phyloP scores from a whole-genome alignment of 441 rosid species.

The Erysimum pusillum region DNA sequence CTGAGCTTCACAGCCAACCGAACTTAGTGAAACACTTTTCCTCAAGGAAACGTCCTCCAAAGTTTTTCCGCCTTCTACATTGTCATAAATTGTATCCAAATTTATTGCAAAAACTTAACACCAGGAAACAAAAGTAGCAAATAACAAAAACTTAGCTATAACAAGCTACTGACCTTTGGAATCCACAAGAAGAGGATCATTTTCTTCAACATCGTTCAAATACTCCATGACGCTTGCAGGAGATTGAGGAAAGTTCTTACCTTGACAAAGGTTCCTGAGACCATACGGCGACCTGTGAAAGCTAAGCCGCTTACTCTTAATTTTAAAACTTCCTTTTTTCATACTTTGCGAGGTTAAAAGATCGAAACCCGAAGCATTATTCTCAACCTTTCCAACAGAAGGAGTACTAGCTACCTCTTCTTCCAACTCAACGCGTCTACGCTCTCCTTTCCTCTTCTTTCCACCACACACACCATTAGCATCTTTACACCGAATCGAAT shows the following conservation, averaged over 20 bases:
- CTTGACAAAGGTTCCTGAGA: slow-evolving; percentile 51
- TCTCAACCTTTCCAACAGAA: not conserved
- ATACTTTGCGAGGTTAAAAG: slow-evolving; percentile 39
- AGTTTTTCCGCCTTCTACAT: slow-evolving; percentile 51
- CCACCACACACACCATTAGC: slow-evolving; percentile 7
- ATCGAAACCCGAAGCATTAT: slow-evolving; percentile 42
- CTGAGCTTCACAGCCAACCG: slow-evolving; percentile 47
- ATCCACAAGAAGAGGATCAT: slow-evolving; percentile 33
- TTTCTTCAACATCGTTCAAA: slow-evolving; percentile 48
- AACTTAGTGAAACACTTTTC: slow-evolving; percentile 47
- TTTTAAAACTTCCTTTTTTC: slow-evolving; percentile 34
- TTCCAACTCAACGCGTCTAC: slow-evolving; percentile 41
- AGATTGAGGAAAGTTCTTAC: slow-evolving; percentile 41
- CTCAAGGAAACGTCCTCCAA: slow-evolving; percentile 47
- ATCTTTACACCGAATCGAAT: slow-evolving; percentile 46
- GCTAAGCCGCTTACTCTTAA: slow-evolving; percentile 51
- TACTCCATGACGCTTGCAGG: slow-evolving; percentile 46
- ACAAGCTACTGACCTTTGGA: slow-evolving; percentile 42
- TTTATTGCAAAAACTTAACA: not conserved
- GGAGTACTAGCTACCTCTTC: slow-evolving; percentile 45
- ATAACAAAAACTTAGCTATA: slow-evolving; percentile 34
- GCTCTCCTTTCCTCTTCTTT: slow-evolving; percentile 27
- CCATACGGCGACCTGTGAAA: slow-evolving; percentile 50
- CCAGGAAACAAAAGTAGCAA: not conserved
- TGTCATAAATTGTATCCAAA: not conserved